These are phyloP conservation scores for Peterozyma xylosa DNA, from an alignment of 805 yeast genomes.

Conservation along the genomic window DNA sequence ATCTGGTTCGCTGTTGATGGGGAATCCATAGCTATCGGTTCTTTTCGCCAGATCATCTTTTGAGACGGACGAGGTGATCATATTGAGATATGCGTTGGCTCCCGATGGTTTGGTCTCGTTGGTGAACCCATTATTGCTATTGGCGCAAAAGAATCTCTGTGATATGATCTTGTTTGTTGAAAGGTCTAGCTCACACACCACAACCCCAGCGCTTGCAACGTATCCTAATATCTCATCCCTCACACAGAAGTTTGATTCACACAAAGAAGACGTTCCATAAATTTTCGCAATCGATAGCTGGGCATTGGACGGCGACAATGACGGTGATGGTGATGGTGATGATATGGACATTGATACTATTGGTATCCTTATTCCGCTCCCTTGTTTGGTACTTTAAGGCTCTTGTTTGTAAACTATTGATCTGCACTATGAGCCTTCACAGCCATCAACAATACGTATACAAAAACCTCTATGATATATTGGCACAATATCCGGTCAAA, in stretches of 20 bases:
- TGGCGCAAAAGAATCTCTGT: conserved; percentile 50
- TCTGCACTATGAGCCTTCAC: too few species aligned
- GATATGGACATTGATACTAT: too few species aligned
- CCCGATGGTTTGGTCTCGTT: conserved; percentile 6
- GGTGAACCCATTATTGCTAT: conserved; percentile 13
- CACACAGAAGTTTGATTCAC: conserved; percentile 30
- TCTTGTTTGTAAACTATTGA: too few species aligned
- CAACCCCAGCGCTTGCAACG: conserved; percentile 55
- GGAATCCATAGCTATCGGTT: conserved; percentile 28
- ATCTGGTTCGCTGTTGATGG: conserved; percentile 22
- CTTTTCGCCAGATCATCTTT: neutral
- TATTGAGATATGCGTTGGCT: conserved; percentile 24
- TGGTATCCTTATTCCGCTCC: too few species aligned
- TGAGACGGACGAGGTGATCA: conserved; percentile 12
- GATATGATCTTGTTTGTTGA: conserved; percentile 13
- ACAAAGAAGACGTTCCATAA: conserved; percentile 41
- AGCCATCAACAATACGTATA: too few species aligned
- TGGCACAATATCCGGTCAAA: too few species aligned
- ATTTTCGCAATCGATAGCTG: conserved; percentile 25
- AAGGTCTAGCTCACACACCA: conserved; percentile 30
- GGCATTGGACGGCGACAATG: too few species aligned
- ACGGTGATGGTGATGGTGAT: too few species aligned
- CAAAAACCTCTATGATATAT: too few species aligned
- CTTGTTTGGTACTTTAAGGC: too few species aligned
- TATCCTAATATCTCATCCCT: conserved; percentile 38